Base-by-base conservation (phyloP, 176 grass and related monocot genomes). In the Oryza nivara region DNA sequence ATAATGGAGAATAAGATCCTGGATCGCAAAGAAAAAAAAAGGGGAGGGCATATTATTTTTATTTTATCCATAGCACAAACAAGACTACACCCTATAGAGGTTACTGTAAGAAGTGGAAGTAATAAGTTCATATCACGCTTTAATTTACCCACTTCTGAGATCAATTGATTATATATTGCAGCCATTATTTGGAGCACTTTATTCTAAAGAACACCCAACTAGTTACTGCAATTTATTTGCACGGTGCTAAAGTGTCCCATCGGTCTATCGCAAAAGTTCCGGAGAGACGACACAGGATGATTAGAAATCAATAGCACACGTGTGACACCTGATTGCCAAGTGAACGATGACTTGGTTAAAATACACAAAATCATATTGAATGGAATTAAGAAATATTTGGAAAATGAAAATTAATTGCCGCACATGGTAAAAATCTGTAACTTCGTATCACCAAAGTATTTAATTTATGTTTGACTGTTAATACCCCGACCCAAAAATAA, bases 81-180 rank as follows among this genome's bases (percentile, higher is more conserved):
- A 28, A 19, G 72, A 20, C 52, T 63, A 63, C 14, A 32, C n/a
- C 44, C 3, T 34, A 8, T 32, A 5, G 19, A n/a, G 17, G 23
- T 73, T 48, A 46, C 28, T 48, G 70, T 65, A 45, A 66, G 15
- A 79, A 70, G 12, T 81, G 47, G 67, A 80, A n/a, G 52, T 82
- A 44, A 43, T 65, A 35, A 34, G 54, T 73, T 34, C 40, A 32
- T 5, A 83, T 48, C 54, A 20, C 49, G 45, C n/a, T 5, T 20
- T 44, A 44, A 44, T 82, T 73, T 52, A 17, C 28, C 38, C 51
- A n/a, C 23, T 34, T 60, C 63, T 43, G 19, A 20, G 68, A 72
- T 61, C n/a, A 82, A 82, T 32, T 73, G 35, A 15, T 58, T 58
- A n/a, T 58, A 58, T 58, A 58, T 58, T n/a, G 54, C 5, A 17